phyloP scores from a whole-genome alignment of 2,329 filamentous ascomycete species.

The Cordyceps militaris region DNA sequence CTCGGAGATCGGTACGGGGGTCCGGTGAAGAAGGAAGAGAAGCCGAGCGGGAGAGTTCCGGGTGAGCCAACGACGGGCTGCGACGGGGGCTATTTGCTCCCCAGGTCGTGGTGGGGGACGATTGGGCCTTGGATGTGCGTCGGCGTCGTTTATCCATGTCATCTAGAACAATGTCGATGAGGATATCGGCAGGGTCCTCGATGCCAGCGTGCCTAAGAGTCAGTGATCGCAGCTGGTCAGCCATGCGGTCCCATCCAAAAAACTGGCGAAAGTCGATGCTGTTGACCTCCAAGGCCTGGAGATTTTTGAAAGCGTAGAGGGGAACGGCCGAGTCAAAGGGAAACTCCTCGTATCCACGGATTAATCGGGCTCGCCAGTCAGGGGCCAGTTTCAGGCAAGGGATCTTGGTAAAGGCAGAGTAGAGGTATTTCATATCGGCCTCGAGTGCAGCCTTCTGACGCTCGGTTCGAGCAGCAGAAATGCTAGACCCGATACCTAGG shows the following conservation, averaged over 20 bases:
- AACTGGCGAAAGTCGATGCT: constrained; percentile 96
- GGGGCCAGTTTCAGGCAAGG: constrained; percentile 82
- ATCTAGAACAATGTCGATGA: constrained; percentile 90
- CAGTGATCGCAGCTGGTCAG: constrained; percentile 84
- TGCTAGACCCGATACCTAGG: constrained; percentile 73
- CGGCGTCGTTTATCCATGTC: constrained; percentile 90
- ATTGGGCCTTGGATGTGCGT: constrained; percentile 77
- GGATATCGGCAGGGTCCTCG: constrained; percentile 82
- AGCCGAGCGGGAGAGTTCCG: constrained; percentile 59
- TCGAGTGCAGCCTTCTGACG: constrained; percentile 81
- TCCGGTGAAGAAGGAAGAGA: constrained; percentile 61
- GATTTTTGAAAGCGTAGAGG: constrained; percentile 93
- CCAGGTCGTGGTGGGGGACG: constrained; percentile 70
- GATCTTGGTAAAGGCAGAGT: constrained; percentile 97
- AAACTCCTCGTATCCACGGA: constrained; percentile 93
- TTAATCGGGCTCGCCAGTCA: constrained; percentile 86
- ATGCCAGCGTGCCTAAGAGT: constrained; percentile 81
- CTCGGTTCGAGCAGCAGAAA: constrained; percentile 74
- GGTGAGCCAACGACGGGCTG: constrained; percentile 56
- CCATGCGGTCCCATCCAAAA: constrained; percentile 90
- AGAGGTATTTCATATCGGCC: constrained; percentile 88
- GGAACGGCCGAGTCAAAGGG: constrained; percentile 97
- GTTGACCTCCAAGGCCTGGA: constrained; percentile 87
- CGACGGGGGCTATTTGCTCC: constrained; percentile 50
- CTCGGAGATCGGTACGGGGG: constrained; percentile 43